These are phyloP conservation scores for Seminavis robusta DNA, from an alignment of 108 stramenopile species.

Conservation along the genomic window DNA sequence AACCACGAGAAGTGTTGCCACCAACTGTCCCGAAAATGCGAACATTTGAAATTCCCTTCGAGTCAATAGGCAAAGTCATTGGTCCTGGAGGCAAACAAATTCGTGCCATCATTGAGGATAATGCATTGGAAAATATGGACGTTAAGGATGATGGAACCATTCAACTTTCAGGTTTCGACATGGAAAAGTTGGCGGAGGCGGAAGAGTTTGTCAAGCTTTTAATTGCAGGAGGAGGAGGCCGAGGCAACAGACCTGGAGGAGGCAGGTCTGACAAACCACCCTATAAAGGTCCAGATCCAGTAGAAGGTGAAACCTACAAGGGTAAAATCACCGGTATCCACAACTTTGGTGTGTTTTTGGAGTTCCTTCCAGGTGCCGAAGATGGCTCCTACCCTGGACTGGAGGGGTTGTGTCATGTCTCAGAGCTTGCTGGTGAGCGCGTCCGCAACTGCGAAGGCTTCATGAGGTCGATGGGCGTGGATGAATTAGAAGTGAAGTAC, in stretches of 20 bases:
- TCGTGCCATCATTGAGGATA: constrained; percentile 82
- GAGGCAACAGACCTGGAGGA: constrained; percentile 1
- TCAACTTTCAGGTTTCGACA: constrained; percentile 59
- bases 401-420: constrained; percentile 84
- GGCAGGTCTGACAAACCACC: constrained; percentile 41
- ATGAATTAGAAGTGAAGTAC: constrained; percentile 73
- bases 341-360: constrained; percentile 79
- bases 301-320: constrained; percentile 62
- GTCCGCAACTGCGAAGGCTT: constrained; percentile 82
- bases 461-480: constrained; percentile 55
- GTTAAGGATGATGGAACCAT: constrained; percentile 64
- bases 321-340: constrained; percentile 81
- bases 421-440: constrained; percentile 71
- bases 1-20: constrained; percentile 50
- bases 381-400: constrained; percentile 74
- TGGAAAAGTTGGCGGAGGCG: constrained; percentile 61
- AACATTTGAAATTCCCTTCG: constrained; percentile 50
- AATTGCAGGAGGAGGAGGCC: constrained; percentile 38
- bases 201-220: constrained; percentile 57
- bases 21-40: constrained; percentile 63
- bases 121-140: constrained; percentile 62
- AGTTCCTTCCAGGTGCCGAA: constrained; percentile 80
- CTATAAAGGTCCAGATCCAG: constrained; percentile 76
- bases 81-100: constrained; percentile 87
- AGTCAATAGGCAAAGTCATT: constrained; percentile 78